Evolutionary conservation across 2,329 filamentous ascomycete genomes (phyloP).

Genomic region (Delphinella strobiligena): DNA sequence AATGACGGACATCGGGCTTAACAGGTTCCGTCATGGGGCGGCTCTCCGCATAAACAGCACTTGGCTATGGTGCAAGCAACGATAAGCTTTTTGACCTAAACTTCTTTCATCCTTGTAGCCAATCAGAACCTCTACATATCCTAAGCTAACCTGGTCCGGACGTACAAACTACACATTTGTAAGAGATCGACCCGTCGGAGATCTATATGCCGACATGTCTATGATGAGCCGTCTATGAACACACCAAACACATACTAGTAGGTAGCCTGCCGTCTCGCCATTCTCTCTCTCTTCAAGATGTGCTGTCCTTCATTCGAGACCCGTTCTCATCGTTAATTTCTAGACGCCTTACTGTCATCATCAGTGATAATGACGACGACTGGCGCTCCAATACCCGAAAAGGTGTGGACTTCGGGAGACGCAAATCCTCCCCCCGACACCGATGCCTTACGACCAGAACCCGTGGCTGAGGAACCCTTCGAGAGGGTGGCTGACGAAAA

Average conservation of each 20-base stretch:
- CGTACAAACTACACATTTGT: background rate
- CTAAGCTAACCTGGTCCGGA: too few relatives aligned
- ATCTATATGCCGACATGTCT: background rate
- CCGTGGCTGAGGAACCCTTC: slow-evolving; percentile 27
- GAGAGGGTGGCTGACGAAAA: slow-evolving; percentile 24
- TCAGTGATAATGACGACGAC: background rate
- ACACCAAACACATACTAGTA: background rate
- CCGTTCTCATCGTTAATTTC: too few relatives aligned
- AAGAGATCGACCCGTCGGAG: background rate
- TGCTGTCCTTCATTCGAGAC: too few relatives aligned
- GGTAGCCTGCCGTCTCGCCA: background rate
- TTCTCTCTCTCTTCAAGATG: background rate
- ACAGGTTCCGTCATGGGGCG: too few relatives aligned
- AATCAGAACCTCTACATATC: too few relatives aligned
- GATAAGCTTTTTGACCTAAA: too few relatives aligned
- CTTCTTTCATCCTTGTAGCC: too few relatives aligned
- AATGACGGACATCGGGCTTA: too few relatives aligned
- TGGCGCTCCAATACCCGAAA: slow-evolving; percentile 20
- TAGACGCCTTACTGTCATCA: background rate
- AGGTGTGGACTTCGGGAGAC: slow-evolving; percentile 24
- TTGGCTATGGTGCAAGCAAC: too few relatives aligned
- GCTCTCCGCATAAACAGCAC: too few relatives aligned
- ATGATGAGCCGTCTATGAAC: background rate
- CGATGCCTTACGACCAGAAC: slow-evolving; percentile 24
- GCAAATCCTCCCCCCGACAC: slow-evolving; percentile 20